A percentile compares a stretch with the other conserved stretches of the same genome.
Conservation (phyloP, 1,139 yeast species). For the Kurtzmaniella quercitrusa region DNA sequence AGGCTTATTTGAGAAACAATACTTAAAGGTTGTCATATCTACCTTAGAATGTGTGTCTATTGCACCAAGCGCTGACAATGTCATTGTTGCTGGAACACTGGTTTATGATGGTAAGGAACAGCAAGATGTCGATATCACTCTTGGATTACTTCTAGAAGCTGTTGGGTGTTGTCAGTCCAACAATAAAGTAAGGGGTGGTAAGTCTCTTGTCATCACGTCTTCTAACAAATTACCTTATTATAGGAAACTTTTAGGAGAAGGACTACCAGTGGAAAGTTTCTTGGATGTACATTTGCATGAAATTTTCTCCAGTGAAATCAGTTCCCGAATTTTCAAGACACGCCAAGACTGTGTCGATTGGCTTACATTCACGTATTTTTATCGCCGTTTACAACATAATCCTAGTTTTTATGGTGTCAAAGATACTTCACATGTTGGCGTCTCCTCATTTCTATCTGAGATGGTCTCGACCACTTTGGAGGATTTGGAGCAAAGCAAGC, state of each 20-base stretch:
- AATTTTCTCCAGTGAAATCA: constrained; percentile 65
- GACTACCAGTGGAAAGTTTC: constrained; percentile 83
- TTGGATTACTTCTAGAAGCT: constrained; percentile 69
- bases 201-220: constrained; percentile 56
- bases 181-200: constrained; percentile 18
- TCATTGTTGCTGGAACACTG: constrained; percentile 69
- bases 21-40: constrained; percentile 52
- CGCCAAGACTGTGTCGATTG: constrained; percentile 90
- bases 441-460: constrained; percentile 81
- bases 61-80: constrained; percentile 51
- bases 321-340: constrained; percentile 56
- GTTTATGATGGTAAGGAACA: constrained; percentile 71
- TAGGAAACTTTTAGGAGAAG: constrained; percentile 64
- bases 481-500: constrained; percentile 57
- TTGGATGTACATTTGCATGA: constrained; percentile 59
- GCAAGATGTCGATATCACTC: constrained; percentile 63
- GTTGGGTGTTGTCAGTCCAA: constrained; percentile 52
- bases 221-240: constrained; percentile 58
- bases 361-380: constrained; percentile 81
- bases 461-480: constrained; percentile 69
- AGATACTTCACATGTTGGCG: constrained; percentile 60
- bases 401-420: constrained; percentile 85
- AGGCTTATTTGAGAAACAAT: constrained; percentile 45
- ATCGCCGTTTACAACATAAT: constrained; percentile 71
- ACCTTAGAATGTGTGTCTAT: constrained; percentile 52